phyloP scores from a whole-genome alignment of 2,329 filamentous ascomycete species.

The Fusarium haematococcum region DNA sequence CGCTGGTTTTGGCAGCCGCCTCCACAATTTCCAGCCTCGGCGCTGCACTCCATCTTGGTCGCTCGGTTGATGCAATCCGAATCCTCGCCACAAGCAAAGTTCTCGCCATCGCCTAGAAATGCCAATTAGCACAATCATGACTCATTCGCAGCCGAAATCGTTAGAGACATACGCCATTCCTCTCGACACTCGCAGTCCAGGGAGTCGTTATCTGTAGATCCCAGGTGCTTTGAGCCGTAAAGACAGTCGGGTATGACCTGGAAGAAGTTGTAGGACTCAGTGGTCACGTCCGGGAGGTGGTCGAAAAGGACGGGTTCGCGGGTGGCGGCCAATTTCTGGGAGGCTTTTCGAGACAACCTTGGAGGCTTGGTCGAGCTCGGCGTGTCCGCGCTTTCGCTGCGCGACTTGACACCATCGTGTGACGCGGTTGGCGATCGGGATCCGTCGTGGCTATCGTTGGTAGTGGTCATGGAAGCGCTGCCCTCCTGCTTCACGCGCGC shows the following conservation, averaged over 20 bases:
- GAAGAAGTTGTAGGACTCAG: slow-evolving; percentile 81
- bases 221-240: slow-evolving; percentile 92
- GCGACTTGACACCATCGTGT: slow-evolving; percentile 59
- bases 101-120: slow-evolving; percentile 68
- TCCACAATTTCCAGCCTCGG: slow-evolving; percentile 85
- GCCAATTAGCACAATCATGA: slow-evolving; percentile 20
- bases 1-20: slow-evolving; percentile 92
- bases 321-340: slow-evolving; percentile 72
- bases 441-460: slow-evolving; percentile 42
- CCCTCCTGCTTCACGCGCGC: slow-evolving; percentile 55
- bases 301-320: slow-evolving; percentile 75
- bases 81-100: slow-evolving; percentile 92
- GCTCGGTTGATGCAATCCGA: slow-evolving; percentile 98
- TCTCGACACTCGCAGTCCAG: slow-evolving; percentile 95
- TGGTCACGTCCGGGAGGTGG: slow-evolving; percentile 82
- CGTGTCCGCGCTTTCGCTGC: slow-evolving; percentile 61
- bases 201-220: slow-evolving; percentile 88
- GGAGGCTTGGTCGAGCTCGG: slow-evolving; percentile 68
- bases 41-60: slow-evolving; percentile 95
- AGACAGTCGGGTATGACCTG: slow-evolving; percentile 86
- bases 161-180: slow-evolving; percentile 84
- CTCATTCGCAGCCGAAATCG: background rate
- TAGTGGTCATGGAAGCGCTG: slow-evolving; percentile 54
- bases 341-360: slow-evolving; percentile 79
- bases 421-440: slow-evolving; percentile 56